Base-by-base conservation (phyloP, 495 filamentous ascomycete genomes). In the Lepidopterella palustris region DNA sequence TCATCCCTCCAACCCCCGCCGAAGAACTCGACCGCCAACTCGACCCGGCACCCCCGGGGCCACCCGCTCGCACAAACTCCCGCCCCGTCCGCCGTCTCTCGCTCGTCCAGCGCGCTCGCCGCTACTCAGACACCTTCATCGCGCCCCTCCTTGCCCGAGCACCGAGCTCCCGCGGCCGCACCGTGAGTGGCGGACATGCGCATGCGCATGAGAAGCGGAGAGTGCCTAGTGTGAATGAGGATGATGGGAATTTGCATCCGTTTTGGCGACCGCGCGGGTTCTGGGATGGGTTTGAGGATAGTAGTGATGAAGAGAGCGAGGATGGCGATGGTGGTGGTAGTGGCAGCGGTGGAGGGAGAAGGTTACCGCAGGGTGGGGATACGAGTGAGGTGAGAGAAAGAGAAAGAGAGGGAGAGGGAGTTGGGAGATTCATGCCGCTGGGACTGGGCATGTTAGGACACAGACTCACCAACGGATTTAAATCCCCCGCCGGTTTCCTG, bases 211-310 rank as follows among this genome's bases (percentile, higher is more conserved):
- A 58, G 21, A 55, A 61, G 6, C 50, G 50, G 18, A 67, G 64
- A 15, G 61, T 66, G 20, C 63, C 63, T 29, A 64, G 40, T 47
- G 69, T 69, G 21, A 65, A 55, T 26, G 66, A 69, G 1, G 62
- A 64, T 59, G 77, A 79, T 32, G 79, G 77, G 52, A 83, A 79
- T 49, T 75, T 92, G 4, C 87, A 93, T 66, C 89, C 90, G 1
- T 87, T 87, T 71, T 95, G 91, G 90, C 80, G 84, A 25, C 89
- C 90, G 4, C 82, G 81, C 24, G 77, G 83, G 24, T 89, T 88
- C 68, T 87, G 83, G 78, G 85, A 88, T 27, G 82, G 86, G 57
- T 73, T 79, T 5, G 78, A 79, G 31, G 78, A 80, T 56, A 74
- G 76, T 6, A 71, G 78, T 10, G 72, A 78, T 27, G 72, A 75